Conservation (phyloP, 2,329 filamentous ascomycete genomes). For the Fusarium poae region DNA sequence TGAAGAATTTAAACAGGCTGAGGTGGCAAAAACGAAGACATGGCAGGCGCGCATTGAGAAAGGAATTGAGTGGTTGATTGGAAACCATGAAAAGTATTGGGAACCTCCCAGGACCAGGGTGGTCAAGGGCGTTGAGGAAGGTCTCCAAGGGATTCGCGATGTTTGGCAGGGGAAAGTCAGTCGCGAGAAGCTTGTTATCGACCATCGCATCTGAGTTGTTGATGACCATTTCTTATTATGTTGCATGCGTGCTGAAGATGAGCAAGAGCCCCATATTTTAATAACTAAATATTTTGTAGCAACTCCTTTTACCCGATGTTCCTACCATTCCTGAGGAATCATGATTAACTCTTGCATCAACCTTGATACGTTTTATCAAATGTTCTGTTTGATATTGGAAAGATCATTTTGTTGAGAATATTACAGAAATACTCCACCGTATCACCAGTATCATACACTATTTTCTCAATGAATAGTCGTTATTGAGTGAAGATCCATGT, state of each 20-base stretch:
- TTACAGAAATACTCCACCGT: no score
- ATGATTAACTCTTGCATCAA: background rate
- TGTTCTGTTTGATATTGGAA: no score
- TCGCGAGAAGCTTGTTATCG: slow-evolving; percentile 10
- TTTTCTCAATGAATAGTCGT: no score
- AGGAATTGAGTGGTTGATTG: slow-evolving; percentile 1
- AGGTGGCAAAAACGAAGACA: background rate
- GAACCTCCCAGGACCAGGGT: background rate
- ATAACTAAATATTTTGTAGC: background rate
- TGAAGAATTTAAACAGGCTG: background rate
- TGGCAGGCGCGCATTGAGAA: slow-evolving; percentile 11
- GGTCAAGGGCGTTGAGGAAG: slow-evolving; percentile 10
- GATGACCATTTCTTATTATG: no score
- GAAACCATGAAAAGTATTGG: slow-evolving; percentile 14
- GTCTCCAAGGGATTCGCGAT: slow-evolving; percentile 5
- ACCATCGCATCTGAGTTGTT: background rate
- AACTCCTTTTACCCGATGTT: background rate
- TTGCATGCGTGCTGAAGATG: background rate
- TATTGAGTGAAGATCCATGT: no score
- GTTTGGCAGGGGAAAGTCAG: slow-evolving; percentile 19
- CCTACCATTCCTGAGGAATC: background rate
- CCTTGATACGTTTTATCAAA: no score
- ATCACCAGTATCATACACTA: no score
- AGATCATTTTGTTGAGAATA: no score
- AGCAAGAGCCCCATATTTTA: background rate